A percentile compares a stretch with the other conserved stretches of the same genome.
phyloP scores from a whole-genome alignment of 371 early-diverging fungal species.

The Zychaea mexicana region DNA sequence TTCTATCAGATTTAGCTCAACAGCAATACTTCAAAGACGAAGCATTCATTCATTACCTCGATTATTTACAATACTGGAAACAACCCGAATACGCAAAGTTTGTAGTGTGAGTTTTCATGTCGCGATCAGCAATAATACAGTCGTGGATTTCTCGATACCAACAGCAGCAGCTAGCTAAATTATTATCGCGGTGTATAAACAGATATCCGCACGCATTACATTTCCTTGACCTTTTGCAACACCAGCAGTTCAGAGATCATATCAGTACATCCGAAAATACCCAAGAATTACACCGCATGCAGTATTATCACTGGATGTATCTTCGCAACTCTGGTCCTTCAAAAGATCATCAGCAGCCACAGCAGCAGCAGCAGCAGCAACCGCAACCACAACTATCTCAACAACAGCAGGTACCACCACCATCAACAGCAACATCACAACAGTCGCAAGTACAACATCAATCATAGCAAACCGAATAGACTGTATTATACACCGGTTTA shows the following conservation, averaged over 20 bases:
- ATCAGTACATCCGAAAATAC: conserved; percentile 76
- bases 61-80: conserved; percentile 92
- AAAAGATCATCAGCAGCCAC: conserved; percentile 16
- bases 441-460: not conserved
- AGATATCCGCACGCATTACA: conserved; percentile 89
- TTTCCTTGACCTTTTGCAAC: conserved; percentile 84
- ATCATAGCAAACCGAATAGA: not conserved
- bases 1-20: conserved; percentile 78
- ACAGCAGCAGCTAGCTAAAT: too few relatives aligned
- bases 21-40: conserved; percentile 83
- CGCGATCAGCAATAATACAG: not conserved
- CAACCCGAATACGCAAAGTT: conserved; percentile 87
- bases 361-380: conserved; percentile 7
- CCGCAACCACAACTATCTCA: not conserved
- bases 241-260: conserved; percentile 76
- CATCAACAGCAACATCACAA: conserved; percentile 6
- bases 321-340: conserved; percentile 49
- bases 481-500: not conserved
- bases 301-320: conserved; percentile 88
- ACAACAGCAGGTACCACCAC: not conserved
- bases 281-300: conserved; percentile 77
- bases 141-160: too few relatives aligned
- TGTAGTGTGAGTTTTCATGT: conserved; percentile 64
- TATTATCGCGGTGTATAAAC: too few relatives aligned
- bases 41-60: conserved; percentile 83